Conservation (phyloP, 495 filamentous ascomycete species). For the Hypoxylon perforatum region DNA sequence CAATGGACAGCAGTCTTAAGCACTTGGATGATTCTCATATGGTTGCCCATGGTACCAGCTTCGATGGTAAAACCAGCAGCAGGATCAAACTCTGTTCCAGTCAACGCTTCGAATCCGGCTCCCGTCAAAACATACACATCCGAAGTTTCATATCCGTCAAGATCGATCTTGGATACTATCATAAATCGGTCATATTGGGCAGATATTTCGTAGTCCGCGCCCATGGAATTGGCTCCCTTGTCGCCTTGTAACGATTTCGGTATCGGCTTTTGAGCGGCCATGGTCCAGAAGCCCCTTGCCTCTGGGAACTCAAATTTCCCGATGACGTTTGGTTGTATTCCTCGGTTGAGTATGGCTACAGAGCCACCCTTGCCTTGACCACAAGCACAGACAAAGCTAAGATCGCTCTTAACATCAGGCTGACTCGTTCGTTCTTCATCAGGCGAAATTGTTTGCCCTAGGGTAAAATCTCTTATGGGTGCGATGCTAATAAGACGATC, state of each 20-base stretch:
- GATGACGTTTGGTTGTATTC: conserved; percentile 73
- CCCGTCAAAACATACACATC: conserved; percentile 71
- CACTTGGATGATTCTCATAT: conserved; percentile 84
- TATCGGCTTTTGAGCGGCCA: conserved; percentile 68
- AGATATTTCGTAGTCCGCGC: conserved; percentile 60
- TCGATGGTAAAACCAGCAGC: conserved; percentile 86
- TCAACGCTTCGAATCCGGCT: conserved; percentile 71
- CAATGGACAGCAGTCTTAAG: conserved; percentile 83
- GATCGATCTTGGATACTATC: conserved; percentile 71
- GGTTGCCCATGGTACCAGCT: conserved; percentile 77
- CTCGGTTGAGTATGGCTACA: conserved; percentile 77
- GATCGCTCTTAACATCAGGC: conserved; percentile 60
- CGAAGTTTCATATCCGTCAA: conserved; percentile 66
- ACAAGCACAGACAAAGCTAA: conserved; percentile 77
- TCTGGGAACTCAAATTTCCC: conserved; percentile 71
- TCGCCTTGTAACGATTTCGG: conserved; percentile 64
- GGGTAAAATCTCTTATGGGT: conserved; percentile 71
- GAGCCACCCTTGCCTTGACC: conserved; percentile 77
- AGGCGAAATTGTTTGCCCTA: conserved; percentile 24
- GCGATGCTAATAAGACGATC: conserved; percentile 81
- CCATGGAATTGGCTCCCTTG: conserved; percentile 59
- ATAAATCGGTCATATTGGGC: conserved; percentile 75
- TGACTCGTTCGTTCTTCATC: conserved; percentile 55
- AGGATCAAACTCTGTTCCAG: conserved; percentile 85
- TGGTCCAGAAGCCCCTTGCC: conserved; percentile 71